Evolutionary conservation across 2,329 filamentous ascomycete genomes (phyloP).

Genomic region (Plenodomus biglobosus): DNA sequence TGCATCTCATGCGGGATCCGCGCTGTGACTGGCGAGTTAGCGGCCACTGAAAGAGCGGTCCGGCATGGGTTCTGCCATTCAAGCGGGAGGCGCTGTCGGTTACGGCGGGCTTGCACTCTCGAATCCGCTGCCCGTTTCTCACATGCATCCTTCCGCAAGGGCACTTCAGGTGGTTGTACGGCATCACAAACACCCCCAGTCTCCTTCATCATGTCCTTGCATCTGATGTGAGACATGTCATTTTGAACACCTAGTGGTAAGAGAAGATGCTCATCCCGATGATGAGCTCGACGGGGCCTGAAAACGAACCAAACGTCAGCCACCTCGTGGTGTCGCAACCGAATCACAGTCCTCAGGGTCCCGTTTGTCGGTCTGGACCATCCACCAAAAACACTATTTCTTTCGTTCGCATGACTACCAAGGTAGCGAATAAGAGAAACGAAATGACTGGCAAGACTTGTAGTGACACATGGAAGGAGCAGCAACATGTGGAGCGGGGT

Average conservation of each 20-base stretch:
- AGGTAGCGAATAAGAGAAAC: constrained; percentile 31
- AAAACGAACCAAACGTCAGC: constrained; percentile 18
- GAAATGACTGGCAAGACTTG: constrained; percentile 21
- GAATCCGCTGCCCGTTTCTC: constrained; percentile 18
- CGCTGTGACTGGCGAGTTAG: constrained; percentile 33
- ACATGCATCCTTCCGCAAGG: constrained; percentile 8
- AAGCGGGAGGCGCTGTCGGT: constrained; percentile 38
- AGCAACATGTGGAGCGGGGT: constrained; percentile 25
- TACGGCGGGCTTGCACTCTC: constrained; percentile 35
- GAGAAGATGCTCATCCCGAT: constrained; percentile 7
- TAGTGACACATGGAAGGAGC: constrained; percentile 35
- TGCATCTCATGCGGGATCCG: constrained; percentile 25
- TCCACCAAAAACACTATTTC: constrained; percentile 1
- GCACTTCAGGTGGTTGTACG: constrained; percentile 14
- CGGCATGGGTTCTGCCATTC: constrained; percentile 19
- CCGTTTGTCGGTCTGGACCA: neutral
- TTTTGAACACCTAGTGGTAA: constrained; percentile 5
- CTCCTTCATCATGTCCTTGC: constrained; percentile 4
- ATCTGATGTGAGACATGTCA: constrained; percentile 21
- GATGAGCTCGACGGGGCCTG: constrained; percentile 12
- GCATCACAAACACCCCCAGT: constrained; percentile 5
- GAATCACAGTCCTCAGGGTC: constrained; percentile 29
- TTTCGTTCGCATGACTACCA: constrained; percentile 42
- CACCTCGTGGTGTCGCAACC: constrained; percentile 28
- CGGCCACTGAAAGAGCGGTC: constrained; percentile 25